Evolutionary conservation across 2,329 filamentous ascomycete genomes (phyloP).

Genomic region (Xylariaceae sp.): DNA sequence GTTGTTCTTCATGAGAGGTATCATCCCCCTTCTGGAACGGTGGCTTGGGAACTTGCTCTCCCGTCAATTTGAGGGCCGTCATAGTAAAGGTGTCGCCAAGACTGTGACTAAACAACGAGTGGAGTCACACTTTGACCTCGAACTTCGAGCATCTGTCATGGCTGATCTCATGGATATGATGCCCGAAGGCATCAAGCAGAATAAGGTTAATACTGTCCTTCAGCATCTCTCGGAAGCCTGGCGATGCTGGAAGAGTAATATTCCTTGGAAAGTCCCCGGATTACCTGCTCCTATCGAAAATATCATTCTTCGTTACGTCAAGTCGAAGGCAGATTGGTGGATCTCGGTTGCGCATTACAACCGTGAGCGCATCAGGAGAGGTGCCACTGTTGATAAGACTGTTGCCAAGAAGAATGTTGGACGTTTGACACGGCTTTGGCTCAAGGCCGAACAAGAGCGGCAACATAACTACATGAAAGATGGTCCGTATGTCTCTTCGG

Average conservation of each 20-base stretch:
- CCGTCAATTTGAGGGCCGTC: conserved; percentile 94
- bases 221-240: conserved; percentile 97
- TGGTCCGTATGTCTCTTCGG: conserved; percentile 94
- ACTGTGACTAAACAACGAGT: conserved; percentile 99
- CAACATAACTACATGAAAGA: conserved; percentile 99
- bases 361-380: conserved; percentile 90
- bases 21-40: conserved; percentile 91
- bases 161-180: conserved; percentile 99
- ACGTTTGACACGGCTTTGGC: conserved; percentile 87
- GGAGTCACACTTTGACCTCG: conserved; percentile 96
- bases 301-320: conserved; percentile 96
- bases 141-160: conserved; percentile 97
- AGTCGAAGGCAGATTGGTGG: conserved; percentile 99
- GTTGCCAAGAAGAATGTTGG: conserved; percentile 99
- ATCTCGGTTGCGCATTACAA: conserved; percentile 99
- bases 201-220: conserved; percentile 96
- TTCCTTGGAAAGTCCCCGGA: conserved; percentile 98
- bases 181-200: conserved; percentile 99
- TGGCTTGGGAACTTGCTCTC: conserved; percentile 97
- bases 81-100: conserved; percentile 98
- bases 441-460: conserved; percentile 96
- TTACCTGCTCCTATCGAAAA: conserved; percentile 96
- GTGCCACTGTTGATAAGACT: conserved; percentile 97
- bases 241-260: conserved; percentile 99
- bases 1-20: conserved; percentile 99